Base-by-base conservation (phyloP, 352 stramenopile species). In the Elongisporangium anandrum region DNA sequence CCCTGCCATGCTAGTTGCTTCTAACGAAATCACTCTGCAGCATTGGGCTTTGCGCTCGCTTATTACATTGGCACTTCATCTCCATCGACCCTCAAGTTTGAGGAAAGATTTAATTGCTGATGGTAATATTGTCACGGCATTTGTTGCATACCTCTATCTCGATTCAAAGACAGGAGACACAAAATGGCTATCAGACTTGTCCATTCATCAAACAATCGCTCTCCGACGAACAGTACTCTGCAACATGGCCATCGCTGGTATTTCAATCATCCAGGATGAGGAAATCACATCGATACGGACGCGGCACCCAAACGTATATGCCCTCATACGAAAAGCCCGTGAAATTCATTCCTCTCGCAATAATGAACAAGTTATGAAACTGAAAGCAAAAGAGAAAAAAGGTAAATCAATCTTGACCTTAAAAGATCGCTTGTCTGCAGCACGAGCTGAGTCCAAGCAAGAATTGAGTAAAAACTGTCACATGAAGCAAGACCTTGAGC, bases 41-140 rank as follows among this genome's bases (percentile, higher is more conserved):
- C 77, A 90, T 21, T 64, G 85, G 20, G 72, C 64, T 0, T 41
- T 81, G 29, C 70, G 81, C 49, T 70, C 61, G 12, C 19, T 82
- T 0, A 63, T 77, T 17, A 52, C 57, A 2, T 57, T 90, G 34
- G 53, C 52, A 8, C 55, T 76, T 8, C 52, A 75, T 55, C 20
- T 90, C 3, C 72, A 65, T 22, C 55, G 39, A 20, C 9, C 65
- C 15, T 86, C 76, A 19, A 6, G 76, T 87, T 45, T 58, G 67
- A 24, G 75, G 67, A 58, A 54, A n/a, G 1, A 57, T 50, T 10
- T 22, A 5, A 21, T 50, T n/a, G 10, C 2, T 7, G 13, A 2
- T 21, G 3, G 3, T 17, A 29, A 38, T 41, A 17, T 15, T 23
- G 3, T 41, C 15, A 22, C 16, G 17, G 34, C 34, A 17, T 49